These are phyloP conservation scores for Alternaria atra DNA, from an alignment of 2,329 filamentous ascomycete genomes.

Conservation along the genomic window DNA sequence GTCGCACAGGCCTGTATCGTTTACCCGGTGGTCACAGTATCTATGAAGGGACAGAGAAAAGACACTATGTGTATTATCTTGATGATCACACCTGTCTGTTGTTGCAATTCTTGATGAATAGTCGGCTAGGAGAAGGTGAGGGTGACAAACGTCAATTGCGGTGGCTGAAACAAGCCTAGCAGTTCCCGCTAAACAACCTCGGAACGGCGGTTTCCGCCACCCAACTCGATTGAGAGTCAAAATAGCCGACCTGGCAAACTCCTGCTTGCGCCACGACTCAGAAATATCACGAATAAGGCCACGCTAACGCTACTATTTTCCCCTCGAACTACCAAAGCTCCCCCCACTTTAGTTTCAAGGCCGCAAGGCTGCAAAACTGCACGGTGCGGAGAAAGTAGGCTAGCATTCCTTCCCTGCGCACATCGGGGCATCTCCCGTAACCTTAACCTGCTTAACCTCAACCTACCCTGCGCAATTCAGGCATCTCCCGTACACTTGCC, in stretches of 20 bases:
- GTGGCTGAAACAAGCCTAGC: conserved; percentile 6
- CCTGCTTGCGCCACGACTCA: neutral
- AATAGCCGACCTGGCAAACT: neutral
- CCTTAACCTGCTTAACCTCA: conserved; percentile 2
- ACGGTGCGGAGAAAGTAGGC: conserved; percentile 1
- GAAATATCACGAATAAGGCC: neutral
- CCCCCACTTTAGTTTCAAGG: conserved; percentile 1
- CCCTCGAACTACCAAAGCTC: neutral
- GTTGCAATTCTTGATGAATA: neutral
- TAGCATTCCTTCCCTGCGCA: neutral
- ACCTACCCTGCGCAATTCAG: neutral
- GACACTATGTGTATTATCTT: neutral
- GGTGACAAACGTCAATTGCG: neutral
- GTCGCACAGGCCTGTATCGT: neutral
- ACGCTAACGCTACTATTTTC: conserved; percentile 1
- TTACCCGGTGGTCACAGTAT: neutral
- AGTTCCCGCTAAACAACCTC: neutral
- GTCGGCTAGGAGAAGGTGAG: neutral
- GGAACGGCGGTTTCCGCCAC: neutral
- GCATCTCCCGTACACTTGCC: neutral
- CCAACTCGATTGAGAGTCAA: neutral
- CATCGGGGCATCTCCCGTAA: conserved; percentile 5
- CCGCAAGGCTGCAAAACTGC: neutral
- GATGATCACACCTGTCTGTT: neutral
- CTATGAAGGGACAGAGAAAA: neutral